phyloP scores from a whole-genome alignment of 2,329 filamentous ascomycete species.

The Colletotrichum lini region DNA sequence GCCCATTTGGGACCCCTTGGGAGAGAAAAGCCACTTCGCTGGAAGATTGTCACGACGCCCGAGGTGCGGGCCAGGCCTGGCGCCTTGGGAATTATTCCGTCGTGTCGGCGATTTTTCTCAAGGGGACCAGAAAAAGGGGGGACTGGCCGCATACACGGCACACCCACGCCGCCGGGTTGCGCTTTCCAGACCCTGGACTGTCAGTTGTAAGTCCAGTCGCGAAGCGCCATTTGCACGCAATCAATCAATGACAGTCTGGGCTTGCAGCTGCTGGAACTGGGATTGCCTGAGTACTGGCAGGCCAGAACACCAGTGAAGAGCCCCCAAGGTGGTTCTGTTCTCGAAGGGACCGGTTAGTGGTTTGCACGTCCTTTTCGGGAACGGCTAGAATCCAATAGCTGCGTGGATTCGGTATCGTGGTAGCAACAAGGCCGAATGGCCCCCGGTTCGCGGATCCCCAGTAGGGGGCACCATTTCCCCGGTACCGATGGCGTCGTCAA shows the following conservation, averaged over 20 bases:
- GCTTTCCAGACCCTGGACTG: conserved; percentile 3
- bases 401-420: not conserved
- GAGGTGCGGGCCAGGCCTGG: conserved; percentile 26
- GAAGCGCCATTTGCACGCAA: not conserved
- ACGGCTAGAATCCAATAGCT: conserved; percentile 21
- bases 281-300: not conserved
- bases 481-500: not conserved
- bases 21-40: conserved; percentile 26
- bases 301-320: not conserved
- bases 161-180: conserved; percentile 19
- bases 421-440: not conserved
- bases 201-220: not conserved
- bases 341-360: not conserved
- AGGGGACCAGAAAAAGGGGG: conserved; percentile 1
- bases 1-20: not conserved
- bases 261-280: conserved; percentile 11
- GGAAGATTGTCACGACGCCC: conserved; percentile 40
- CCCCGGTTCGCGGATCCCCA: no score
- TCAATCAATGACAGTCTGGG: conserved; percentile 24
- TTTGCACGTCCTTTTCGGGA: conserved; percentile 8
- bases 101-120: conserved; percentile 37
- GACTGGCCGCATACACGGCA: not conserved
- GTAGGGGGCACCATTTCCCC: not conserved
- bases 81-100: conserved; percentile 36
- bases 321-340: no score